phyloP scores from a whole-genome alignment of 352 stramenopile species.

The Phytophthora ohioensis region DNA sequence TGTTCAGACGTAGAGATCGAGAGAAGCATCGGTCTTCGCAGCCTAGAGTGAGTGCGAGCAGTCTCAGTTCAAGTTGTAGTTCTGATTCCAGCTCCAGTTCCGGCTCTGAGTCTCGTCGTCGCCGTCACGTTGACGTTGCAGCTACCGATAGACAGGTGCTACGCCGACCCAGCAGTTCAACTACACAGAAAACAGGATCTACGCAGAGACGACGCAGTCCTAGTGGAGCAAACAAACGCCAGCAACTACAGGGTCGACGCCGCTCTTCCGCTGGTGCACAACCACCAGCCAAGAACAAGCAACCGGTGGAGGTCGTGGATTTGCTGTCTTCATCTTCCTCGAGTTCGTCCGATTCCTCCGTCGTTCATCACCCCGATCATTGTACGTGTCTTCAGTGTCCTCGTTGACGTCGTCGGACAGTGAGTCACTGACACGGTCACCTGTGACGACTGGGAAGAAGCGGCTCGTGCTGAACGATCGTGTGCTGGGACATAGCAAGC shows the following conservation, averaged over 20 bases:
- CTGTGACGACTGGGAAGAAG: constrained; percentile 17
- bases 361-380: neutral
- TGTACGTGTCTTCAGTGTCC: constrained; percentile 19
- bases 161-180: constrained; percentile 1
- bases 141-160: neutral
- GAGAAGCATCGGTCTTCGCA: neutral
- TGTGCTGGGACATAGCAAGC: neutral
- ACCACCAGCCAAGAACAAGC: neutral
- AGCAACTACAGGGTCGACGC: neutral
- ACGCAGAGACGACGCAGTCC: neutral
- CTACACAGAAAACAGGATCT: neutral
- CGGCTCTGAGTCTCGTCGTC: neutral
- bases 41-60: constrained; percentile 14
- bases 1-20: neutral
- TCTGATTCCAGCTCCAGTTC: constrained; percentile 13
- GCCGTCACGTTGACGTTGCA: neutral
- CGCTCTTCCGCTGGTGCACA: neutral
- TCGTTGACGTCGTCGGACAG: constrained; percentile 19
- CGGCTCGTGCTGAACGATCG: constrained; percentile 24
- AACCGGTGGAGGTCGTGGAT: constrained; percentile 26
- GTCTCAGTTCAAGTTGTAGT: constrained; percentile 3
- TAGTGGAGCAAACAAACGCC: neutral
- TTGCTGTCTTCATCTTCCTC: constrained; percentile 35
- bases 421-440: constrained; percentile 1
- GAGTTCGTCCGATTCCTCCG: constrained; percentile 27